Evolutionary conservation across 129 eudicot species (phyloP), one percentile per base, ranked within the genome.

Genomic region (Flaveria trinervia): DNA sequence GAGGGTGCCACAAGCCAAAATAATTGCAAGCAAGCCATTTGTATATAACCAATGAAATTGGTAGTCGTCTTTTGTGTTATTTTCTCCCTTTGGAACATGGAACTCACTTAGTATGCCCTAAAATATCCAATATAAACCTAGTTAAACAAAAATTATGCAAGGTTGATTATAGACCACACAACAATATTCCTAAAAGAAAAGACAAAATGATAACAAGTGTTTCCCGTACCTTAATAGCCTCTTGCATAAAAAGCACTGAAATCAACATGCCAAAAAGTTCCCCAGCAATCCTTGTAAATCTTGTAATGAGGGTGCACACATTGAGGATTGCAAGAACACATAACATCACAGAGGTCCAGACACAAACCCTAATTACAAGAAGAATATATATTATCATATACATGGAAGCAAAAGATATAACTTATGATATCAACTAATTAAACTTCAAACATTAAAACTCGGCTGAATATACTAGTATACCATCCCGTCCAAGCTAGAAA

Each of bases 251-350:
- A 77, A 93, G 97, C 71, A 93, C 97, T 1, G 91, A 71, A 77
- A 93, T 93, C 79, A 93, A 76, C 97, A 93, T 93, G 88, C 97
- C 97, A 76, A 93, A 93, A 67, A 91, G 87, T 72, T 90, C 98
- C 68, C 97, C 97, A 20, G 98, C 98, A 14, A 93, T 72, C 82
- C 98, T 88, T 15, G 98, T 90, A 69, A 93, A 93, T 83, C 93
- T 88, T 67, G 81, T 75, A 83, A 93, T 85, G 55, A 93, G 80
- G 18, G 84, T 85, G 78, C 90, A 87, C 81, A 93, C 97, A 80
- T 93, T 93, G 81, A 93, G 85, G 66, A 93, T 85, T 50, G 98
- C 91, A 74, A 93, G 93, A 74, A 86, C 81, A 75, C 86, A 82
- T 79, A 93, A 20, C 65, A 93, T 49, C 65, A 90, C 16, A 61